phyloP scores from a whole-genome alignment of 345 rosid species.

The Nephelium lappaceum region DNA sequence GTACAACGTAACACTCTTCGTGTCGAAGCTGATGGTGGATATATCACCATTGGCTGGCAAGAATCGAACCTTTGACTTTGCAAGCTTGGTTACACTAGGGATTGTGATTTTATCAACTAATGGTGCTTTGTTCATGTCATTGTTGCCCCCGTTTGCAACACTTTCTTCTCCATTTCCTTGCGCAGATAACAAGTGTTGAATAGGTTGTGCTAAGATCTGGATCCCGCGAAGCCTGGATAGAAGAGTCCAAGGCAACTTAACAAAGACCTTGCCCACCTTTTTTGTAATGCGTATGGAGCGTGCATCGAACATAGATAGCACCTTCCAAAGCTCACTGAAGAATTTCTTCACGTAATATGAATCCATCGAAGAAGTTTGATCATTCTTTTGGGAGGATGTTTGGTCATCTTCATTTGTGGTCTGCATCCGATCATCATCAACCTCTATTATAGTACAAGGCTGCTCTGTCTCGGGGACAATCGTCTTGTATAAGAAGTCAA shows the following conservation, averaged over 20 bases:
- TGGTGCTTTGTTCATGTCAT: neutral
- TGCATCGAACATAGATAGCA: conserved; percentile 25
- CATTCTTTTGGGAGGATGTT: neutral
- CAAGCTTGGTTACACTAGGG: conserved; percentile 64
- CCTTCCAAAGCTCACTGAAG: conserved; percentile 28
- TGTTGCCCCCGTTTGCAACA: too few relatives aligned
- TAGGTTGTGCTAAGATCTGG: conserved; percentile 25
- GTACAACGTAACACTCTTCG: conserved; percentile 35
- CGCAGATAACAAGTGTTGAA: conserved; percentile 19
- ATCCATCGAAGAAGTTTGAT: conserved; percentile 10
- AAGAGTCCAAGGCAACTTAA: conserved; percentile 57
- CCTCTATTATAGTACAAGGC: neutral
- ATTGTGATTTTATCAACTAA: conserved; percentile 49
- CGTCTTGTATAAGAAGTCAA: conserved; percentile 48
- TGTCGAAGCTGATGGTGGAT: conserved; percentile 45
- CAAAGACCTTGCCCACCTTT: conserved; percentile 27
- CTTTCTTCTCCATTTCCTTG: conserved; percentile 16
- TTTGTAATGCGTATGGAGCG: conserved; percentile 23
- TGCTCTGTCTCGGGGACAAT: conserved; percentile 45
- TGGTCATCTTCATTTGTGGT: neutral
- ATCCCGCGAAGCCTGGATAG: conserved; percentile 56
- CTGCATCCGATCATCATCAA: conserved; percentile 13
- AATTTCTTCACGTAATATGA: conserved; percentile 31
- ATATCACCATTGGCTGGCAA: conserved; percentile 27
- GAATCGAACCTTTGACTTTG: conserved; percentile 53